These are phyloP conservation scores for Singerocomus rubriflavus DNA, from an alignment of 1,284 basidiomycete species.

Conservation along the genomic window DNA sequence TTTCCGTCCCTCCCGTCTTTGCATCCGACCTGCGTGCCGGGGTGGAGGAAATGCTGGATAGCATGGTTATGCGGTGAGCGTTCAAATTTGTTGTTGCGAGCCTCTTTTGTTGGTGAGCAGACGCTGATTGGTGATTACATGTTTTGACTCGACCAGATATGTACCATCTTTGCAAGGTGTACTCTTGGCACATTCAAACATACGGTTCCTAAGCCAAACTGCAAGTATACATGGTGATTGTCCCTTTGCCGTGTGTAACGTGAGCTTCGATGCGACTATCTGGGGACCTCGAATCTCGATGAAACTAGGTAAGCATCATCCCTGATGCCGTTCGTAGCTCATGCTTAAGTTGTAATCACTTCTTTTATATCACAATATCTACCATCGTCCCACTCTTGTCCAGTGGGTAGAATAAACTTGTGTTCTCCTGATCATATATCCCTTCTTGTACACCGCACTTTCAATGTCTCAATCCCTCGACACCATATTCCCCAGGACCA, in stretches of 20 bases:
- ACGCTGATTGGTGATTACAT: conserved; percentile 4
- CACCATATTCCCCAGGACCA: conserved; percentile 82
- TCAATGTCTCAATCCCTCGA: conserved; percentile 95
- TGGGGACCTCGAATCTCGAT: conserved; percentile 90
- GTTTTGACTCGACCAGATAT: conserved; percentile 55
- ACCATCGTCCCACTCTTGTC: neutral
- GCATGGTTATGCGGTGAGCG: conserved; percentile 88
- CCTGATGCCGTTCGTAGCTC: neutral
- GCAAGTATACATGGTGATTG: conserved; percentile 81
- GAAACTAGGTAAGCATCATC: conserved; percentile 63
- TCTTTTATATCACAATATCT: neutral
- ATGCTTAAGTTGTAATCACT: conserved; percentile 3
- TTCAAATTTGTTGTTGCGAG: conserved; percentile 4
- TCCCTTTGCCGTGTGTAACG: conserved; percentile 77
- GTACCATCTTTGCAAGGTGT: conserved; percentile 86
- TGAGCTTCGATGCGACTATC: conserved; percentile 81
- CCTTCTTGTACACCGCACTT: conserved; percentile 88
- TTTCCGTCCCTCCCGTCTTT: conserved; percentile 86
- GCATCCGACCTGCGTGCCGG: conserved; percentile 67
- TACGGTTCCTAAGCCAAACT: conserved; percentile 64
- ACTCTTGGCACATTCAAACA: conserved; percentile 81
- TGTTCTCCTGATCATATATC: conserved; percentile 95
- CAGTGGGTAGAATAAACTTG: conserved; percentile 85
- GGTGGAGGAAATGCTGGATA: conserved; percentile 85
- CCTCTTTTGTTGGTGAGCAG: neutral